Evolutionary conservation across 2,329 filamentous ascomycete species (phyloP).

Genomic region (Alternaria brassicae): DNA sequence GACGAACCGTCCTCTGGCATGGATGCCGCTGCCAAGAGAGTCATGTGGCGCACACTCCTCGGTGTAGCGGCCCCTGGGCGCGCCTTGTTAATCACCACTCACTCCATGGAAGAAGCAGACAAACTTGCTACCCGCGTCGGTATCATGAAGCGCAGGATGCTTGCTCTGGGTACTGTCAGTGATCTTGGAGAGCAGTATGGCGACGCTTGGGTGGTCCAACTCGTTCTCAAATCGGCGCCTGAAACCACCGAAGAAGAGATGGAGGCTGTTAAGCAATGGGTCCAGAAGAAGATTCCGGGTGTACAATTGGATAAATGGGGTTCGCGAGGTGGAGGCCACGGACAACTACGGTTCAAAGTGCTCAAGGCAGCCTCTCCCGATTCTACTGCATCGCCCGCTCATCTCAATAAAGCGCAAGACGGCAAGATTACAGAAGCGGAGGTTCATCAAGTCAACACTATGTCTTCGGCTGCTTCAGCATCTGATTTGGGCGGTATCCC

Average conservation of each 20-base stretch:
- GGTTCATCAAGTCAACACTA: conserved; percentile 32
- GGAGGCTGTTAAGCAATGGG: conserved; percentile 69
- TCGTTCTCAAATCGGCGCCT: conserved; percentile 78
- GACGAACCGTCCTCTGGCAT: conserved; percentile 90
- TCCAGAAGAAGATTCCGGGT: conserved; percentile 65
- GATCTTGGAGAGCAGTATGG: conserved; percentile 77
- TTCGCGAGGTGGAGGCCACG: conserved; percentile 77
- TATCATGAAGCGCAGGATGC: conserved; percentile 85
- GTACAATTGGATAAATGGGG: conserved; percentile 65
- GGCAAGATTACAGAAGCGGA: conserved; percentile 24
- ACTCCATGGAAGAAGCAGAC: conserved; percentile 95
- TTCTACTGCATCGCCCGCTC: conserved; percentile 39
- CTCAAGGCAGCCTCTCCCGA: conserved; percentile 55
- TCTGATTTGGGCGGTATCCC: conserved; percentile 62
- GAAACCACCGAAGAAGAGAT: conserved; percentile 75
- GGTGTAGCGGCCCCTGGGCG: conserved; percentile 73
- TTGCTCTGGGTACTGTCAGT: conserved; percentile 80
- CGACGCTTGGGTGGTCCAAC: conserved; percentile 79
- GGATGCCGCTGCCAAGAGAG: conserved; percentile 86
- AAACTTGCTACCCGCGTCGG: conserved; percentile 83
- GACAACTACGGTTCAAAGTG: conserved; percentile 85
- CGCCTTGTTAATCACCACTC: conserved; percentile 87
- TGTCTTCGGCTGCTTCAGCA: conserved; percentile 6
- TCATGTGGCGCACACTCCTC: conserved; percentile 89
- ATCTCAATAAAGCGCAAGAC: background rate